Base-by-base conservation (phyloP, 306 rosid species). In the Castanea crenata region DNA sequence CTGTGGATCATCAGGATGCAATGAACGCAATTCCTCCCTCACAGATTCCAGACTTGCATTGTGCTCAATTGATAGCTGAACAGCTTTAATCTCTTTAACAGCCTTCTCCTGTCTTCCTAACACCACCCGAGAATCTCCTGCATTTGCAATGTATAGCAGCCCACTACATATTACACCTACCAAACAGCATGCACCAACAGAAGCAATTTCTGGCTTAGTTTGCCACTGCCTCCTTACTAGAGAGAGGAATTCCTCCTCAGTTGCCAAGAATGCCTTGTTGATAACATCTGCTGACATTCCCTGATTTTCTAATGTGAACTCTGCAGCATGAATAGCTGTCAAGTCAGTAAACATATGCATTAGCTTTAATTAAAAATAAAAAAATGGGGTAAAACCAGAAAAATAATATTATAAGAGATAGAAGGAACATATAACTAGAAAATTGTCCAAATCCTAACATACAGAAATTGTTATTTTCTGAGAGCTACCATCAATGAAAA, bases 121-220 rank as follows among this genome's bases (percentile, higher is more conserved):
- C 76, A 96, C 98, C 29, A 82, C 99, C 52, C 99, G 88, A 76
- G 99, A 96, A 77, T 96, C 99, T 86, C 99, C 99, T 6, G 99
- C 96, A 75, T 96, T 96, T 25, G 98, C 99, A 82, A 90, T 85
- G 81, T 88, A 96, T 63, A 96, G 92, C 81, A 87, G 78, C 57
- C 99, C 97, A 31, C 87, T 65, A 74, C 97, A 96, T 79, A 96
- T 82, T 71, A 96, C 32, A 55, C 98, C 98, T 78, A 88, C 79
- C 90, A 96, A 83, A 82, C 98, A 91, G 80, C 99, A 96, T n/a
- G 94, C 35, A 76, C 99, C 99, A 70, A 91, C 98, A 0, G 99
- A 96, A n/a, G 99, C 98, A 79, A 96, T 68, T 49, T 78, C 87
- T 29, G 98, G 99, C 88, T 88, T 90, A 61, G 32, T 82, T 65